Conservation (phyloP, 1,284 basidiomycete species). For the Golubevia pallescens region DNA sequence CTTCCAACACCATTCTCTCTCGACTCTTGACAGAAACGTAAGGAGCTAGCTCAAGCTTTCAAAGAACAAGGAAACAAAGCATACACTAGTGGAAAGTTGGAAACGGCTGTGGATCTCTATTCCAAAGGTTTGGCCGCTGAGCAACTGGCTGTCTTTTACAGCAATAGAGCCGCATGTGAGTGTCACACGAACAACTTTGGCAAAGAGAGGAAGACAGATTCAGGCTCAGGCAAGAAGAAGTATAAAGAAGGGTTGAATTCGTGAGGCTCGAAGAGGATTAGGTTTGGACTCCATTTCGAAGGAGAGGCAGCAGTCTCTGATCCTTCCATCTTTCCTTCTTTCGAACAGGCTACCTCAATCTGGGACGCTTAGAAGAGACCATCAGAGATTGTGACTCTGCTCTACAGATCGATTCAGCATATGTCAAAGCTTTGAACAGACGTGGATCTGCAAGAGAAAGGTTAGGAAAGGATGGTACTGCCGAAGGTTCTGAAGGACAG, state of each 20-base stretch:
- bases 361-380: conserved; percentile 80
- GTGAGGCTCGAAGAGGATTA: too few relatives aligned
- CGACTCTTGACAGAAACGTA: conserved; percentile 71
- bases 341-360: conserved; percentile 94
- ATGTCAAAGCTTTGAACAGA: conserved; percentile 94
- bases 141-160: conserved; percentile 92
- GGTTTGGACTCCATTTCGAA: too few relatives aligned
- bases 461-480: conserved; percentile 72
- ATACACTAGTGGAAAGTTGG: conserved; percentile 80
- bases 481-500: conserved; percentile 70
- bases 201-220: too few relatives aligned
- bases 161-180: conserved; percentile 94
- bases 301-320: too few relatives aligned
- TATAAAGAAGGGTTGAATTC: too few relatives aligned
- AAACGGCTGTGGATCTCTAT: conserved; percentile 81
- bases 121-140: conserved; percentile 80
- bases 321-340: too few relatives aligned
- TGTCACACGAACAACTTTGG: conserved; percentile 31
- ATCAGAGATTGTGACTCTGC: conserved; percentile 91
- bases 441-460: conserved; percentile 85
- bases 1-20: background rate
- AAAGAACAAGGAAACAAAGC: conserved; percentile 89
- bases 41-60: conserved; percentile 76
- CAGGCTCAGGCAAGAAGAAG: too few relatives aligned
- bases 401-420: conserved; percentile 80